These are phyloP conservation scores for Aureococcus anophagefferens DNA, from an alignment of 108 stramenopile genomes.

Conservation along the genomic window DNA sequence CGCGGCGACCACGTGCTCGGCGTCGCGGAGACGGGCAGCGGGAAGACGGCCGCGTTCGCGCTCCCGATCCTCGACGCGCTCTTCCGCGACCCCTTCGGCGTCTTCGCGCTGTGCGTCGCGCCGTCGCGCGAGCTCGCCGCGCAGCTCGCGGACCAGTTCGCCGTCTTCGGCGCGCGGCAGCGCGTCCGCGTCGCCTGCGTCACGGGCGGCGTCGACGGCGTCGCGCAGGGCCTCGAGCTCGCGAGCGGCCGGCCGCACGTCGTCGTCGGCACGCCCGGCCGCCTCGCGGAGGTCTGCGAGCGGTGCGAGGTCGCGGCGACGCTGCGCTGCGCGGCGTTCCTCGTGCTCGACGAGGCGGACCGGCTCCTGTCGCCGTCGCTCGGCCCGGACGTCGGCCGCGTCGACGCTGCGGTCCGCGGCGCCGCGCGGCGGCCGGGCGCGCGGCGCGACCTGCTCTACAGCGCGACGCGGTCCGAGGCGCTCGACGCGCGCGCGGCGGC, in stretches of 20 bases:
- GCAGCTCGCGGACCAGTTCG: conserved; percentile 86
- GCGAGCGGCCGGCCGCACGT: conserved; percentile 65
- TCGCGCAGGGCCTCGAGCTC: conserved; percentile 42
- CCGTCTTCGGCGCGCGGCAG: conserved; percentile 66
- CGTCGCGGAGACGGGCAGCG: conserved; percentile 64
- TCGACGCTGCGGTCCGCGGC: no score
- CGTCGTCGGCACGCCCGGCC: conserved; percentile 87
- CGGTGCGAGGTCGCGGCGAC: conserved; percentile 53
- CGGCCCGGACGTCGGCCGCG: no score
- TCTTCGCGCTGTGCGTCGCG: conserved; percentile 77
- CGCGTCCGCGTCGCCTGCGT: conserved; percentile 66
- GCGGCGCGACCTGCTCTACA: no score
- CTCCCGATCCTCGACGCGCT: conserved; percentile 77
- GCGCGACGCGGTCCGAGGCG: no score
- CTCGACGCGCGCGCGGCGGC: no score
- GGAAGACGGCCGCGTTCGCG: conserved; percentile 84
- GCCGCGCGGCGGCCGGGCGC: no score
- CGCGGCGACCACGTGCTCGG: conserved; percentile 70
- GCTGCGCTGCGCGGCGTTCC: conserved; percentile 42
- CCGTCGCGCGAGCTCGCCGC: conserved; percentile 94
- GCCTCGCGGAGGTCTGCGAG: conserved; percentile 73
- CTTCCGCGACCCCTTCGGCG: conserved; percentile 74
- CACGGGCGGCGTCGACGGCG: conserved; percentile 77
- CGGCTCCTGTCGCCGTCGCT: no score
- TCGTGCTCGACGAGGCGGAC: conserved; percentile 97